A percentile compares a stretch with the other conserved stretches of the same genome.
Evolutionary conservation across 2,329 filamentous ascomycete genomes (phyloP).

Genomic region (Diaporthe sp.): DNA sequence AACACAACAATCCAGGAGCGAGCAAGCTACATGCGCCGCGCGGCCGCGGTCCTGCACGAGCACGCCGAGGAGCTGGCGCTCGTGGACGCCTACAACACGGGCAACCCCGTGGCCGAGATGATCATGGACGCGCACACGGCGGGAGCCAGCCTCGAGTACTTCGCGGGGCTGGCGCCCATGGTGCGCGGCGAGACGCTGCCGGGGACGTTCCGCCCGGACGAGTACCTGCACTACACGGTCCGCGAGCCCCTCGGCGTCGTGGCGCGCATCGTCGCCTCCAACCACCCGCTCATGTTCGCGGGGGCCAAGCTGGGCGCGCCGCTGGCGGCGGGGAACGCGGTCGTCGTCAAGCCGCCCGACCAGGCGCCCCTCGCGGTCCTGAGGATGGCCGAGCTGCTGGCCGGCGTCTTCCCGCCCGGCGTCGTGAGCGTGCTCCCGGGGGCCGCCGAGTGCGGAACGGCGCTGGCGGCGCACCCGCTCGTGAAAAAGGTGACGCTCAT

Average conservation of each 20-base stretch:
- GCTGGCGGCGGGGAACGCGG: constrained; percentile 70
- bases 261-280: constrained; percentile 76
- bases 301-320: constrained; percentile 79
- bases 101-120: constrained; percentile 41
- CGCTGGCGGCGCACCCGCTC: constrained; percentile 3
- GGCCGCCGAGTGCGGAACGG: neutral
- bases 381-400: constrained; percentile 73
- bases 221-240: constrained; percentile 67
- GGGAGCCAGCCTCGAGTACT: constrained; percentile 76
- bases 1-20: constrained; percentile 20
- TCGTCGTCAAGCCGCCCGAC: constrained; percentile 72
- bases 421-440: constrained; percentile 76
- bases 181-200: constrained; percentile 77
- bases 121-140: constrained; percentile 74
- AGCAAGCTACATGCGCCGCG: constrained; percentile 36
- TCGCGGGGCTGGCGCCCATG: constrained; percentile 78
- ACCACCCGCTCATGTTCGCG: constrained; percentile 77
- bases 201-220: constrained; percentile 62
- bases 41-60: constrained; percentile 43
- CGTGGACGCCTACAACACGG: constrained; percentile 38
- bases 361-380: constrained; percentile 72
- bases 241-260: constrained; percentile 77
- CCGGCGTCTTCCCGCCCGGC: constrained; percentile 79
- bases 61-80: constrained; percentile 46
- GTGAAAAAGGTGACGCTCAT: constrained; percentile 27